Evolutionary conservation across 805 yeast genomes (phyloP).

Genomic region (Zygosaccharomyces kombuchaensis): DNA sequence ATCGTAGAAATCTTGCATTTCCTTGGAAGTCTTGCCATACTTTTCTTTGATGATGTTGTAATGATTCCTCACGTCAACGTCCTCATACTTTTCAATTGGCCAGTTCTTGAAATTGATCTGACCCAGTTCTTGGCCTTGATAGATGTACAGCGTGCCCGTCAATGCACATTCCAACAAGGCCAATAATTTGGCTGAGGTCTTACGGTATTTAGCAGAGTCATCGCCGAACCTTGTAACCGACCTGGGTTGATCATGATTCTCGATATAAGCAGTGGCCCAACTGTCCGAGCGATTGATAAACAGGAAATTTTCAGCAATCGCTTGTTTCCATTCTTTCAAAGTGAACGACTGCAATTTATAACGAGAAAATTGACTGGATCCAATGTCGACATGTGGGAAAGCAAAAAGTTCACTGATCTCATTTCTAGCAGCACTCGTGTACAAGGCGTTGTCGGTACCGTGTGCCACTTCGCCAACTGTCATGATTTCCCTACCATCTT

Average conservation of each 20-base stretch:
- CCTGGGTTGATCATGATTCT: constrained; percentile 58
- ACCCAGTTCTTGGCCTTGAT: constrained; percentile 63
- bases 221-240: constrained; percentile 48
- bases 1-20: constrained; percentile 33
- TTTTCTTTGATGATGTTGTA: constrained; percentile 33
- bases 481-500: constrained; percentile 47
- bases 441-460: constrained; percentile 40
- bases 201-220: constrained; percentile 32
- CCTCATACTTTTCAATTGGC: constrained; percentile 48
- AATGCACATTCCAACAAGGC: constrained; percentile 43
- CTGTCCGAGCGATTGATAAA: constrained; percentile 49
- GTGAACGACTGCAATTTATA: constrained; percentile 28
- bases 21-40: constrained; percentile 14
- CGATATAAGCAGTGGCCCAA: constrained; percentile 53
- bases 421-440: constrained; percentile 36
- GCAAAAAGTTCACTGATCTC: constrained; percentile 42
- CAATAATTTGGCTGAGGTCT: constrained; percentile 45
- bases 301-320: constrained; percentile 34
- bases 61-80: constrained; percentile 44
- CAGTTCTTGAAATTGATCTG: constrained; percentile 41
- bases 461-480: constrained; percentile 55
- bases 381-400: constrained; percentile 36
- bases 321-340: constrained; percentile 41
- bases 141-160: constrained; percentile 51
- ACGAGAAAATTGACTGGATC: constrained; percentile 36